These are phyloP conservation scores for Aspergillus carlsbadensis DNA, from an alignment of 495 filamentous ascomycete species.

Conservation along the genomic window DNA sequence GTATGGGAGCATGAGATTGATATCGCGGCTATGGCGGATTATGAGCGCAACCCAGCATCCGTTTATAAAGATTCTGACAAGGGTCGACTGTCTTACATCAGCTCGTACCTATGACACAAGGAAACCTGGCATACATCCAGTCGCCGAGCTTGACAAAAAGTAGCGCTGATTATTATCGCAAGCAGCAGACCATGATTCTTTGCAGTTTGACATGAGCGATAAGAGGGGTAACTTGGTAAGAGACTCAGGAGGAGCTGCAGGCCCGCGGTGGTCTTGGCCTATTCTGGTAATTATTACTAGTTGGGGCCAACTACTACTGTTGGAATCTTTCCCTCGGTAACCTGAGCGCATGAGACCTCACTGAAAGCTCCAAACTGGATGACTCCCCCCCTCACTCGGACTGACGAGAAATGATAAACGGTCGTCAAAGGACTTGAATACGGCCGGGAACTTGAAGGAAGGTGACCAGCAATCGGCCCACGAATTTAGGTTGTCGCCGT, in stretches of 20 bases:
- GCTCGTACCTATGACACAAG: constrained; percentile 8
- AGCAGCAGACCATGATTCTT: no score
- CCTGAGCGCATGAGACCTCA: neutral
- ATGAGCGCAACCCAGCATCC: neutral
- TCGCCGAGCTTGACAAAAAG: neutral
- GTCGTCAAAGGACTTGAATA: no score
- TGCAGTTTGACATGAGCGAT: neutral
- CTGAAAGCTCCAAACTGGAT: neutral
- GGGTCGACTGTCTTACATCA: neutral
- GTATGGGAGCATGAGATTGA: constrained; percentile 15
- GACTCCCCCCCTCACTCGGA: neutral
- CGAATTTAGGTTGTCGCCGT: constrained; percentile 18
- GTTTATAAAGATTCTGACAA: constrained; percentile 7
- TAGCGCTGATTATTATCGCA: no score
- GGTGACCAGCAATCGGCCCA: neutral
- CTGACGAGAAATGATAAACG: neutral
- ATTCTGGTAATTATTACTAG: neutral
- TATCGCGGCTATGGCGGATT: constrained; percentile 31
- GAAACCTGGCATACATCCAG: neutral
- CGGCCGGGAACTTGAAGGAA: neutral
- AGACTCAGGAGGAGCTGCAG: neutral
- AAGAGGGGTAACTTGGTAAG: neutral
- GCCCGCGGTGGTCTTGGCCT: neutral
- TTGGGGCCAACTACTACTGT: no score
- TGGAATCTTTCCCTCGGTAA: neutral